Base-by-base conservation (phyloP, 176 grass and related monocot genomes). In the Oryza rufipogon region DNA sequence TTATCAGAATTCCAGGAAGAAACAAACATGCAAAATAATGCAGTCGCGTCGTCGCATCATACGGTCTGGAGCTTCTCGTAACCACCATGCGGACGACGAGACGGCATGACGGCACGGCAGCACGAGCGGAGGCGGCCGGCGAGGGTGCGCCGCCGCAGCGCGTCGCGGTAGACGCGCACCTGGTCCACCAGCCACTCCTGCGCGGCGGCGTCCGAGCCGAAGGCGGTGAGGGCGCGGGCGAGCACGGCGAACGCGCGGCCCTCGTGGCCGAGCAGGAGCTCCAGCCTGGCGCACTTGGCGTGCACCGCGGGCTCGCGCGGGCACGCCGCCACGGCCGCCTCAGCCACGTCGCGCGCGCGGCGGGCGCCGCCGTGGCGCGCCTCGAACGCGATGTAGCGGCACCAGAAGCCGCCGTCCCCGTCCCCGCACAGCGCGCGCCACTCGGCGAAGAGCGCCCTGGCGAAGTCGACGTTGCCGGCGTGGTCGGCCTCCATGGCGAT, bases 371-470 rank as follows among this genome's bases (percentile, higher is more conserved):
- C 36, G 74, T 86, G 51, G 4, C 0, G 11, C 20, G 79, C 33
- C 74, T 76, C 74, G 36, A 76, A 79, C 49, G 23, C 11, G 45
- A 86, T 11, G 64, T 71, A 76, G 11, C 16, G 9, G 49, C 75
- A 76, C 74, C 83, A 78, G 83, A 71, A 76, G 26, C 48, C 74
- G 61, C 10, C 15, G 30, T 66, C 71, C 1, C 67, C 5, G 13
- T 9, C 20, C 8, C 5, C 28, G 19, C 11, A 9, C 9, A 5
- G n/a, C 10, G 26, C 20, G 51, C 52, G 11, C 74, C 73, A 61
- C 11, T 56, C 26, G 34, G 19, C 63, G 28, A 79, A 79, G 66
- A 85, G 28, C 20, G 11, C 8, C 7, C 82, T 41, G 9, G 64
- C 51, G 20, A 14, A 30, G 45, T n/a, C 11, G 74, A 26, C 46